Conservation (phyloP, 2,329 filamentous ascomycete genomes). For the Diaporthe destruens region DNA sequence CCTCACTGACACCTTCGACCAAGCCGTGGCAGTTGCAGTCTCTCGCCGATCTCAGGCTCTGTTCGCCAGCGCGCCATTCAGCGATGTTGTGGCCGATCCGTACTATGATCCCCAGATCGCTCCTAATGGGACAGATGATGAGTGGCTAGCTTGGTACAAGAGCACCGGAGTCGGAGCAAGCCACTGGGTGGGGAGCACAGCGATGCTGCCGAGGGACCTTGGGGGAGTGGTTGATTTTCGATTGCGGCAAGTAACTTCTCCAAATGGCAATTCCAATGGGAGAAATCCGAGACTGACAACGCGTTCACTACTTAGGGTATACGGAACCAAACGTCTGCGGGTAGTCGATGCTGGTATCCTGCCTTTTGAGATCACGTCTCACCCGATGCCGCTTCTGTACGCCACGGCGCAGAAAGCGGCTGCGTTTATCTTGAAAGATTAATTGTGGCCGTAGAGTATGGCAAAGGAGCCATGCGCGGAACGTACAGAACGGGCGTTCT, state of each 20-base stretch:
- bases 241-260: conserved; percentile 38
- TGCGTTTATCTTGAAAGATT: conserved; percentile 43
- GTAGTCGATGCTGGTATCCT: conserved; percentile 46
- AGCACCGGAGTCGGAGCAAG: conserved; percentile 40
- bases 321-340: conserved; percentile 44
- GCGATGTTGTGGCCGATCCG: conserved; percentile 42
- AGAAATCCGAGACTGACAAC: background rate
- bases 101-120: conserved; percentile 44
- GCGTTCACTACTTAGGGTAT: conserved; percentile 13
- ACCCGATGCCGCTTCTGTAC: conserved; percentile 47
- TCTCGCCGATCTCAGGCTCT: conserved; percentile 40
- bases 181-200: conserved; percentile 47
- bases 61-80: conserved; percentile 43
- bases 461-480: too few relatives aligned
- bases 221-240: conserved; percentile 44
- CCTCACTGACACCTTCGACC: conserved; percentile 44
- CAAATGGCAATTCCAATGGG: fast-evolving
- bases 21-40: conserved; percentile 42
- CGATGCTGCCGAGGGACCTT: conserved; percentile 45
- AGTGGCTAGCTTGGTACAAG: conserved; percentile 44
- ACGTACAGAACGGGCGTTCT: too few relatives aligned
- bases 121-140: conserved; percentile 42
- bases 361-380: conserved; percentile 43
- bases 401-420: conserved; percentile 45
- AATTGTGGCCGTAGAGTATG: too few relatives aligned